Base-by-base conservation (phyloP, 1,284 basidiomycete genomes). In the Cerrena zonata region DNA sequence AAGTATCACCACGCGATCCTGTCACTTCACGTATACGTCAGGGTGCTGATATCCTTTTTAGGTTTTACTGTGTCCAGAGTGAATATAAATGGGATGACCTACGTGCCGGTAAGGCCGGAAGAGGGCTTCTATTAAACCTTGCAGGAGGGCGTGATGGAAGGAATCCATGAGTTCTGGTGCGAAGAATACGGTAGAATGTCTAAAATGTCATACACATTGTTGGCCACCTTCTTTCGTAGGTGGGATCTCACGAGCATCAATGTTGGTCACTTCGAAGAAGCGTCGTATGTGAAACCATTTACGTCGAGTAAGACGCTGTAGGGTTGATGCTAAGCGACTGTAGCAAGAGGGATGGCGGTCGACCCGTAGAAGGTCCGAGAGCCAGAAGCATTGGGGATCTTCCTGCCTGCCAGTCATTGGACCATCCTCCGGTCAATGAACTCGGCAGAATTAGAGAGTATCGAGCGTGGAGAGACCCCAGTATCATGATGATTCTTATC, bases 401-500 rank as follows among this genome's bases (percentile, higher is more conserved):
- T 34, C 7, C 30, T 34, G 7, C 30, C 7, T 7, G 15, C 30
- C 7, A 34, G 7, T 34, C 15, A 15, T 34, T 34, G 30, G n/a
- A n/a, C n/a, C n/a, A 34, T 34, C 7, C 30, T 34, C 30, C 30
- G 30, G 30, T 34, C 30, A 34, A 34, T 7, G 30, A 15, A 15
- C n/a, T 34, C 30, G 30, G 30, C 7, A 34, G 30, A 7, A 34
- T 34, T 34, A 15, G 30, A 7, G 15, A 34, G 15, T n/a, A n/a
- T n/a, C n/a, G n/a, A n/a, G n/a, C n/a, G 15, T 34, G 30, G 30
- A 34, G 30, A n/a, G 30, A 7, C 15, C 15, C 30, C 30, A 34
- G 30, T 34, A 34, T 34, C 30, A 34, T 48, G 23, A 49, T 34
- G 42, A 36, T 41, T 27, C 43, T 50, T 44, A 50, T 50, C 49